A percentile compares a stretch with the other conserved stretches of the same genome.
These are phyloP conservation scores for Sarcodon aspratus DNA, from an alignment of 768 basidiomycete genomes.

Conservation along the genomic window DNA sequence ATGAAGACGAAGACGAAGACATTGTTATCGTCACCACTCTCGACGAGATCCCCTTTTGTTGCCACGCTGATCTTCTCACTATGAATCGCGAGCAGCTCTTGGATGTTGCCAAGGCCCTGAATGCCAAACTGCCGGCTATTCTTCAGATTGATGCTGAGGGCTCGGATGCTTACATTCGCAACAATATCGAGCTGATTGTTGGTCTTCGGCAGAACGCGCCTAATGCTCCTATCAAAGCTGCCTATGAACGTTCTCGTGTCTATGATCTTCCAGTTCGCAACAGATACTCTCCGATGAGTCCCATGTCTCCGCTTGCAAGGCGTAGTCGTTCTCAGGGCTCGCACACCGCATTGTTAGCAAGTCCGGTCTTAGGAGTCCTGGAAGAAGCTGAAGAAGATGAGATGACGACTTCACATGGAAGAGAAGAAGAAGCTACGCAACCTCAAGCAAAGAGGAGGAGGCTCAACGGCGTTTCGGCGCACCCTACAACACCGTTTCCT, in stretches of 20 bases:
- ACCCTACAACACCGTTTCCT: constrained; percentile 1
- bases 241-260: neutral
- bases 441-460: neutral
- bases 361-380: neutral
- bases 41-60: constrained; percentile 50
- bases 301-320: constrained; percentile 10
- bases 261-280: constrained; percentile 4
- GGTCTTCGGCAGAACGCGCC: constrained; percentile 30
- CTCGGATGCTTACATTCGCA: constrained; percentile 34
- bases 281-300: constrained; percentile 5
- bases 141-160: constrained; percentile 35
- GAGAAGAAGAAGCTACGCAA: neutral
- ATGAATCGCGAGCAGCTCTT: constrained; percentile 48
- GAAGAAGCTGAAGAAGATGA: neutral
- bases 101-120: constrained; percentile 40
- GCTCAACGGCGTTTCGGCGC: constrained; percentile 1
- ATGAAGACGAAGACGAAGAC: constrained; percentile 39
- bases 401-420: neutral
- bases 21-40: constrained; percentile 56
- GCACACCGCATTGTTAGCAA: neutral
- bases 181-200: constrained; percentile 47
- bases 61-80: constrained; percentile 59
- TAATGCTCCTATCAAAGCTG: constrained; percentile 5
- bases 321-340: constrained; percentile 1
- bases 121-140: constrained; percentile 40